Percentiles rank a stretch among this genome's conserved stretches.
These are phyloP conservation scores for Aspergillus aculeatinus DNA, from an alignment of 2,329 filamentous ascomycete species.

Conservation along the genomic window DNA sequence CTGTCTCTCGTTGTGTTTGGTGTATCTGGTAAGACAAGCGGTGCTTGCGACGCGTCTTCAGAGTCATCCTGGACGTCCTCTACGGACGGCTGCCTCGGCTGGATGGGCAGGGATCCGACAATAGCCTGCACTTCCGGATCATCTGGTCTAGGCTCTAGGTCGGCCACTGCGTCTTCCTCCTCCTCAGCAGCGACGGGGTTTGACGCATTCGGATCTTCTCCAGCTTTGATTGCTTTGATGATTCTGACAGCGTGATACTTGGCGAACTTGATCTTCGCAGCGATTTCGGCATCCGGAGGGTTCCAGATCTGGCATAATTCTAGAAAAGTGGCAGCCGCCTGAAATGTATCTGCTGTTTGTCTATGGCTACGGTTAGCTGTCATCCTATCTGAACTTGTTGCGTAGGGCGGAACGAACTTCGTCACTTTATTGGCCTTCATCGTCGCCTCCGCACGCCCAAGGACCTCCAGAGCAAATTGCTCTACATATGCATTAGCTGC, in stretches of 20 bases:
- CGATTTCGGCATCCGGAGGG: conserved; percentile 68
- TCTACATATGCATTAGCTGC: conserved; percentile 90
- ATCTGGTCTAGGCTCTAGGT: conserved; percentile 55
- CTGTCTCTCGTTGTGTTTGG: conserved; percentile 22
- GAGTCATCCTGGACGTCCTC: conserved; percentile 62
- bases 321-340: conserved; percentile 88
- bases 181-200: conserved; percentile 69
- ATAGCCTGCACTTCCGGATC: conserved; percentile 65
- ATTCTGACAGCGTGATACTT: conserved; percentile 96
- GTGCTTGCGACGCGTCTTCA: conserved; percentile 50
- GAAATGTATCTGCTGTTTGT: conserved; percentile 91
- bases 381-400: conserved; percentile 10
- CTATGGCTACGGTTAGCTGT: conserved; percentile 44
- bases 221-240: conserved; percentile 83
- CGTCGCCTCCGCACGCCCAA: conserved; percentile 77
- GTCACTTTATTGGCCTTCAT: conserved; percentile 81
- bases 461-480: conserved; percentile 87
- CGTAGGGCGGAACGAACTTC: conserved; percentile 49
- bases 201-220: conserved; percentile 85
- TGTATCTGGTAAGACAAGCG: conserved; percentile 38
- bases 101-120: conserved; percentile 42
- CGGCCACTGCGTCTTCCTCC: conserved; percentile 42
- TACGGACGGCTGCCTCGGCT: conserved; percentile 54
- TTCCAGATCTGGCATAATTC: conserved; percentile 86
- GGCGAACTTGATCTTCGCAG: conserved; percentile 89